phyloP scores from a whole-genome alignment of 768 basidiomycete species.

The Tephrocybe sp. region DNA sequence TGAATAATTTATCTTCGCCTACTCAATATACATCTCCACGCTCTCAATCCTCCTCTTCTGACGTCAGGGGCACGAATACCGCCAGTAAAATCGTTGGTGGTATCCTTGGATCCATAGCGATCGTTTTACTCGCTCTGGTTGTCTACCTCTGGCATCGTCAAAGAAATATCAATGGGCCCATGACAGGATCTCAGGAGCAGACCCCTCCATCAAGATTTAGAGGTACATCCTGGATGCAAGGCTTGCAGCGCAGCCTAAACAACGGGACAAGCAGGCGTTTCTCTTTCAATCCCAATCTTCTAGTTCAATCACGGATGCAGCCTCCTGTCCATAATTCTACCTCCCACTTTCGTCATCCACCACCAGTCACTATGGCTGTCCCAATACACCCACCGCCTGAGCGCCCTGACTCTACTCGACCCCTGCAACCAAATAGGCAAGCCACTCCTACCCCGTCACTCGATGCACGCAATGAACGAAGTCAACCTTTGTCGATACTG shows the following conservation, averaged over 20 bases:
- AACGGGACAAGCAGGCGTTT: constrained; percentile 11
- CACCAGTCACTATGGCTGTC: constrained; percentile 16
- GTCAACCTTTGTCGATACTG: constrained; percentile 21
- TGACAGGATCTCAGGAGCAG: neutral
- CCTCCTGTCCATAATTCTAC: neutral
- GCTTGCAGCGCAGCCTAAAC: constrained; percentile 1
- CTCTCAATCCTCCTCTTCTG: neutral
- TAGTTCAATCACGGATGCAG: constrained; percentile 18
- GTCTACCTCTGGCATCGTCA: constrained; percentile 21
- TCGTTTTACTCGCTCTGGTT: constrained; percentile 21
- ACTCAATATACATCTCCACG: neutral
- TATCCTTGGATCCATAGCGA: constrained; percentile 23
- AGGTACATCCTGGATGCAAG: neutral
- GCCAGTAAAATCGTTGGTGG: constrained; percentile 25
- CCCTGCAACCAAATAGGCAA: constrained; percentile 13
- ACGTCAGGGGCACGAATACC: neutral
- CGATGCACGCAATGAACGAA: constrained; percentile 11
- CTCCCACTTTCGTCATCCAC: constrained; percentile 9
- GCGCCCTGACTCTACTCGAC: constrained; percentile 9
- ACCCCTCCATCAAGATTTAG: neutral
- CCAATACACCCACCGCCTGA: constrained; percentile 12
- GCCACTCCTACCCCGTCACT: constrained; percentile 8
- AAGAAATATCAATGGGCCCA: constrained; percentile 11
- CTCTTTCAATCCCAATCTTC: constrained; percentile 28
- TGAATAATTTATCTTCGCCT: neutral